These are phyloP conservation scores for Pelagophyceae sp. DNA, from an alignment of 352 stramenopile species.

Conservation along the genomic window DNA sequence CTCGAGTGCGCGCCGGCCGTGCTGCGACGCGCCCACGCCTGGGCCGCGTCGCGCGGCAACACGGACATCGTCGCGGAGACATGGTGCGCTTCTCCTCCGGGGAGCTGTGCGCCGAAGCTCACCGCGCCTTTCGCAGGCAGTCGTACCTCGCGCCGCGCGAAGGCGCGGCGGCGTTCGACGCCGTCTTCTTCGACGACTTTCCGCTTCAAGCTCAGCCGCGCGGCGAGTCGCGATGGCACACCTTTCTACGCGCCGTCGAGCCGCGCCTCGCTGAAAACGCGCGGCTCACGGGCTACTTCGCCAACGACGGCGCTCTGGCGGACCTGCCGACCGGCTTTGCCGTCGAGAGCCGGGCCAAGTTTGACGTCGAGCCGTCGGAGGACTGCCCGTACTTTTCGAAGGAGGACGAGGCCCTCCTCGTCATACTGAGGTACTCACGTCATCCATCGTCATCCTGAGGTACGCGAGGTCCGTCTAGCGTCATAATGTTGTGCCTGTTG, in stretches of 20 bases:
- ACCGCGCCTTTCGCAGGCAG: too few species aligned
- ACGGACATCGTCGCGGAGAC: not conserved
- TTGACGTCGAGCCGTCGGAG: not conserved
- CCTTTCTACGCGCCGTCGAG: not conserved
- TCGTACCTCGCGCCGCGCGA: not conserved
- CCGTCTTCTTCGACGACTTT: slow-evolving; percentile 12
- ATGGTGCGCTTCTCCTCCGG: not conserved
- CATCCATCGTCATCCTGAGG: too few species aligned
- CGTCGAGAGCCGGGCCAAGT: not conserved
- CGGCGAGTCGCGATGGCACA: not conserved
- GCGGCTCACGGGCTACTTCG: not conserved
- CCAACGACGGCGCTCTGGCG: not conserved
- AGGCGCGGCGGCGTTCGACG: too few species aligned
- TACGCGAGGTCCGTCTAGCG: too few species aligned
- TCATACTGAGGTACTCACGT: not conserved
- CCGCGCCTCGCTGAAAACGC: not conserved
- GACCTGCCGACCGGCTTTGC: not conserved
- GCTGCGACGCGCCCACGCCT: not conserved
- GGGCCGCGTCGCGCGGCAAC: not conserved
- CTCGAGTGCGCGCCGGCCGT: not conserved
- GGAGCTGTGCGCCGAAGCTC: too few species aligned
- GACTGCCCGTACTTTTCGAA: not conserved
- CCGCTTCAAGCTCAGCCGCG: not conserved
- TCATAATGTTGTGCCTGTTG: too few species aligned
- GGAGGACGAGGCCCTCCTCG: not conserved